Evolutionary conservation across 2,329 filamentous ascomycete species (phyloP), one percentile per base, ranked within the genome.

Genomic region (Ophiocordyceps camponoti-leonardi): DNA sequence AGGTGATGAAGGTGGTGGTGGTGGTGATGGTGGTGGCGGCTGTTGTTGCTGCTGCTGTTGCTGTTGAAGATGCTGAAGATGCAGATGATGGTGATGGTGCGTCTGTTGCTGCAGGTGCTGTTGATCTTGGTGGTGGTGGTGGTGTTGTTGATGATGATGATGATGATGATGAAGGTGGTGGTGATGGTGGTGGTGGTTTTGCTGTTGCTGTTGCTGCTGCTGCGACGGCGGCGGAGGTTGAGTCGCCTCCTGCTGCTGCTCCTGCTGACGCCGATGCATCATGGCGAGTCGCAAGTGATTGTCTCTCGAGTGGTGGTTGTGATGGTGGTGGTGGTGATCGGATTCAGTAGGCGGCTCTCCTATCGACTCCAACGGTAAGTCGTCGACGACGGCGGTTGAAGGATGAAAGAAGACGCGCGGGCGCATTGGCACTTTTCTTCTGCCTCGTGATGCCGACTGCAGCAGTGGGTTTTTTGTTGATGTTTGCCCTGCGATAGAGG

Each of bases 21-120:
- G 23, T 26, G 23, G 23, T 26, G 23, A 8, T 8, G 23, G 23
- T 26, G 23, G 23, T 26, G 4, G n/a, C n/a, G n/a, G n/a, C n/a
- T n/a, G n/a, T n/a, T n/a, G n/a, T n/a, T n/a, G n/a, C n/a, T n/a
- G n/a, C n/a, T n/a, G n/a, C n/a, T n/a, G n/a, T n/a, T n/a, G n/a
- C n/a, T n/a, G n/a, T n/a, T n/a, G n/a, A n/a, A n/a, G 23, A 8
- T 4, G 8, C 8, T 4, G 23, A 26, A 26, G 30, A 6, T 31
- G 30, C 30, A 3, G 30, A 4, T 31, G 30, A 12, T 3, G 30
- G 61, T 63, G 41, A 47, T 58, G 55, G 45, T 16, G 12, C 37
- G 37, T 10, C 37, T 47, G 47, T 19, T 42, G 42, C 18, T 41
- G 43, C 33, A 45, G 39, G 2, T 20, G 28, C n/a, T 45, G 44